Percentiles rank a stretch among this genome's conserved stretches.
Conservation (phyloP, 2,329 filamentous ascomycete species). For the Dactylellina leptospora region DNA sequence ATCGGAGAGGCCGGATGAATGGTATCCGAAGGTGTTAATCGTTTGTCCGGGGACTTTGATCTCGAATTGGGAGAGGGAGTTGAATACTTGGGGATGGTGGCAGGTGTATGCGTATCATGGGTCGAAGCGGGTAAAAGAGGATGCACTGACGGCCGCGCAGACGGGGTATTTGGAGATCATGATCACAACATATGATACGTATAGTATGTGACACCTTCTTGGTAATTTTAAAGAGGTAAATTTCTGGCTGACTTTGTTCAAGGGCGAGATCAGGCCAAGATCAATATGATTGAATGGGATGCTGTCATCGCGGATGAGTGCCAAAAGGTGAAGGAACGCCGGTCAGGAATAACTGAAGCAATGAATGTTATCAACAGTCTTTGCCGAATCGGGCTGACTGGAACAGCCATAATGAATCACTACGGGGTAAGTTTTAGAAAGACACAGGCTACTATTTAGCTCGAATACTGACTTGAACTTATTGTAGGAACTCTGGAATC, state of each 20-base stretch:
- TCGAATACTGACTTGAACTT: not conserved
- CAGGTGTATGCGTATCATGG: slow-evolving; percentile 84
- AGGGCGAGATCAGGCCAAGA: slow-evolving; percentile 67
- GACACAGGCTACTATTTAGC: not conserved
- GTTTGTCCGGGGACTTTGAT: slow-evolving; percentile 89
- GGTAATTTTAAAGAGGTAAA: not conserved
- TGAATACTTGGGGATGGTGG: slow-evolving; percentile 96
- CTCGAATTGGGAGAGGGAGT: slow-evolving; percentile 87
- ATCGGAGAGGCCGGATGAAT: slow-evolving; percentile 65
- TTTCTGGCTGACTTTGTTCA: not conserved
- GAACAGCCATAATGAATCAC: slow-evolving; percentile 96
- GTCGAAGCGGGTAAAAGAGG: slow-evolving; percentile 69
- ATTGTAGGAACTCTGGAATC: slow-evolving; percentile 83
- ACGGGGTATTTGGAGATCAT: slow-evolving; percentile 85
- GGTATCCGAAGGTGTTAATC: slow-evolving; percentile 86
- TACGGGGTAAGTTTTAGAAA: slow-evolving; percentile 67
- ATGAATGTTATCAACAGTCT: slow-evolving; percentile 92
- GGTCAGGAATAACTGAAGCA: slow-evolving; percentile 79
- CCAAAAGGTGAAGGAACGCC: slow-evolving; percentile 83
- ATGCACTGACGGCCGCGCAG: slow-evolving; percentile 75
- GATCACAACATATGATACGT: slow-evolving; percentile 93
- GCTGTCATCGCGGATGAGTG: slow-evolving; percentile 94
- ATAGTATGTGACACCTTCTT: slow-evolving; percentile 63
- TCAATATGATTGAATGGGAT: slow-evolving; percentile 92
- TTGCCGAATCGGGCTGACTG: slow-evolving; percentile 90